Conservation (phyloP, 2,329 filamentous ascomycete species). For the Tolypocladium endophyticum region DNA sequence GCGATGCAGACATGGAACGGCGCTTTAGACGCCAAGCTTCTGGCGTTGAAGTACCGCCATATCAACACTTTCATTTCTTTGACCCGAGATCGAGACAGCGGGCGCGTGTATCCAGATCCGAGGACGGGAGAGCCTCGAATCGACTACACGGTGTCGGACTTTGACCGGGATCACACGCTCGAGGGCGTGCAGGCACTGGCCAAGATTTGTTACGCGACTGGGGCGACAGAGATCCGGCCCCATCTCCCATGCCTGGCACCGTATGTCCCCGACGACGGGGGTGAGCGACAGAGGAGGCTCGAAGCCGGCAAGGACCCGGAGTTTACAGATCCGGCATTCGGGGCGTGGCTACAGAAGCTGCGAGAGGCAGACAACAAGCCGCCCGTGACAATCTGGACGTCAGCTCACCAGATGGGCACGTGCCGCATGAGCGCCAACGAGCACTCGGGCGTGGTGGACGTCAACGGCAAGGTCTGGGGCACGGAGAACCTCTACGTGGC, state of each 20-base stretch:
- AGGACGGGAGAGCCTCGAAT: constrained; percentile 53
- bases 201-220: constrained; percentile 68
- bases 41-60: constrained; percentile 56
- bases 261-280: constrained; percentile 36
- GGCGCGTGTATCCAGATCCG: constrained; percentile 64
- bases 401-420: constrained; percentile 75
- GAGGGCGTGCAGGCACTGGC: constrained; percentile 62
- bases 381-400: constrained; percentile 45
- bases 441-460: constrained; percentile 46
- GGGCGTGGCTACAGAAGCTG: constrained; percentile 46
- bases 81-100: constrained; percentile 64
- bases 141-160: constrained; percentile 58
- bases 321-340: constrained; percentile 49
- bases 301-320: constrained; percentile 23
- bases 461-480: constrained; percentile 53
- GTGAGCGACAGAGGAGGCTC: constrained; percentile 10
- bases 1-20: constrained; percentile 55
- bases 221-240: constrained; percentile 70
- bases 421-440: constrained; percentile 56
- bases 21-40: constrained; percentile 63
- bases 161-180: constrained; percentile 62
- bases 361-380: constrained; percentile 36
- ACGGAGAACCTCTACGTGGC: constrained; percentile 55
- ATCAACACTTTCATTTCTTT: constrained; percentile 65
- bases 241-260: constrained; percentile 50